Base-by-base conservation (phyloP, 1,139 yeast genomes). In the Pichia sp. region DNA sequence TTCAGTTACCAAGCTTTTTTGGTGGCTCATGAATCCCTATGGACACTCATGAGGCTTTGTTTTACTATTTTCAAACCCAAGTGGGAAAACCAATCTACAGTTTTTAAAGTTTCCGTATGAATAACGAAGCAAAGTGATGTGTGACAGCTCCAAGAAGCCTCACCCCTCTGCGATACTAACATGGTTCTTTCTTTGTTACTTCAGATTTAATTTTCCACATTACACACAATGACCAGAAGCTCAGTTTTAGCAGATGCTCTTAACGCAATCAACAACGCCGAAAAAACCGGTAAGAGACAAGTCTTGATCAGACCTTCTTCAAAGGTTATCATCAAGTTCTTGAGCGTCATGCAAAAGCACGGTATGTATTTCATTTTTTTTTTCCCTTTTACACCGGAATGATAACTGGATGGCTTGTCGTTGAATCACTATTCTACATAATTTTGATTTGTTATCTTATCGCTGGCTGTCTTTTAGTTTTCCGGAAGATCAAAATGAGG, bases 201-300 rank as follows among this genome's bases (percentile, higher is more conserved):
- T 42, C 47, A 53, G 53, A 19, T 44, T 16, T 34, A 8, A 32
- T n/a, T 51, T 38, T 16, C 43, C 41, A 38, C 45, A 42, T 29
- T 42, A 90, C 85, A 82, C 98, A 93, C 77, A 97, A 69, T 93
- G 98, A 90, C 98, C 75, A 92, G 98, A 84, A 82, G 97, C 70
- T 93, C 99, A 69, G 99, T 89, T 75, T 87, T 93, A 78, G 97
- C 98, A 72, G 99, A 93, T 81, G 98, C 99, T 75, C 87, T 93
- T 75, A 92, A 93, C 77, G 85, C 97, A 70, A 93, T 93, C 76
- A 90, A 92, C 92, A 93, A 93, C 77, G 99, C 99, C 76, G 99
- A 93, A 82, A 93, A 92, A 80, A 85, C 97, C 75, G 99, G 99
- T 78, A 93, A 93, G 82, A 89, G 99, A 81, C 99, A 93, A 83